phyloP scores from a whole-genome alignment of 306 rosid species.

The Calophaca sinica region DNA sequence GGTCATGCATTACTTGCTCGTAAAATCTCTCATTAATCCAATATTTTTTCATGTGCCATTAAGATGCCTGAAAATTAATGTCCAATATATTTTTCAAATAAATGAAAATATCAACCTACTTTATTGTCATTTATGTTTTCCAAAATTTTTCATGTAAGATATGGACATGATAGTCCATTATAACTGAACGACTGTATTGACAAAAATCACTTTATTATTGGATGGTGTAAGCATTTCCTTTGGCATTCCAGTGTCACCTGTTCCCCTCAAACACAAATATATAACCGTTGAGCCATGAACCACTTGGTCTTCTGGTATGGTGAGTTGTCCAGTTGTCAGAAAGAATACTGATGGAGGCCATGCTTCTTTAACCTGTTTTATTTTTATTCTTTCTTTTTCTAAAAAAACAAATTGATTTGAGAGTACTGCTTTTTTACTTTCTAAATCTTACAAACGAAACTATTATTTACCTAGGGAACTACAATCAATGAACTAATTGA shows the following conservation, averaged over 20 bases:
- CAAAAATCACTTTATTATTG: background rate
- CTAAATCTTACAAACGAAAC: constrained; percentile 30
- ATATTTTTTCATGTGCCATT: constrained; percentile 9
- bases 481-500: constrained; percentile 26
- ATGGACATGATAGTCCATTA: constrained; percentile 3
- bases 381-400: constrained; percentile 19
- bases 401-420: background rate
- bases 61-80: constrained; percentile 14
- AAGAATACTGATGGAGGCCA: background rate
- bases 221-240: background rate
- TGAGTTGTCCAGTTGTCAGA: background rate
- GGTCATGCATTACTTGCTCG: constrained; percentile 7
- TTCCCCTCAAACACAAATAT: constrained; percentile 1
- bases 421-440: constrained; percentile 29
- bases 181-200: background rate
- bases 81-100: constrained; percentile 5
- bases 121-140: constrained; percentile 6
- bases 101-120: constrained; percentile 9
- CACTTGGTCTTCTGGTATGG: background rate
- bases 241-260: background rate
- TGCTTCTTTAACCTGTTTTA: constrained; percentile 13
- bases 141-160: constrained; percentile 16
- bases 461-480: constrained; percentile 15
- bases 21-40: background rate
- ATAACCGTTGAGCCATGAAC: background rate